Evolutionary conservation across 495 filamentous ascomycete genomes (phyloP), one percentile per base, ranked within the genome.

Genomic region (Darksidea phi): DNA sequence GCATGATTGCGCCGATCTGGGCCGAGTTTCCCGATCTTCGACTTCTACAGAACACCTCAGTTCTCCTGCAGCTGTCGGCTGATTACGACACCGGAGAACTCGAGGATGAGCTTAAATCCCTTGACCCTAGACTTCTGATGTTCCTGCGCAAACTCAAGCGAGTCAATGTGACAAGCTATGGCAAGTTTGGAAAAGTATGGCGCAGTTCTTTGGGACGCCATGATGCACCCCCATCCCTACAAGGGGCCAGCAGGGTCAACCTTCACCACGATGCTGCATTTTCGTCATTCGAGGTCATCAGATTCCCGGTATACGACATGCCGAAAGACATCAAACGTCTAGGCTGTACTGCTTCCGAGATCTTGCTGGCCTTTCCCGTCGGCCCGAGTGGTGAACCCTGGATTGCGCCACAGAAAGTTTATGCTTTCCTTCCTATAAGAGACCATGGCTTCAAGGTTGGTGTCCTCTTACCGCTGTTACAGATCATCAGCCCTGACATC

Each of bases 1-100:
- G 41, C 5, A 43, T 43, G 41, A 43, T 43, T 43, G 41, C 41
- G 15, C 41, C 41, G 13, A 43, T 43, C 41, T 43, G 41, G 41
- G 18, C 41, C 13, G 41, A 43, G 15, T 43, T 43, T 13, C 41
- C 41, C 6, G 41, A 43, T 6, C 6, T 3, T 20, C 41, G 15
- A 15, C 41, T 20, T 43, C 18, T 13, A n/a, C 13, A 43, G 4
- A 43, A 43, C 15, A 43, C 41, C 5, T 43, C 41, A n/a, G 18
- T 43, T 20, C 41, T 43, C 13, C 41, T 43, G 15, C 41, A 43
- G 41, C 18, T 43, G 4, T 43, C 41, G 13, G 41, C 6, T 3
- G 41, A 20, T 15, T 43, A 43, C 15, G 18, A 43, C 41, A 43
- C 41, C 15, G 41, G 5, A n/a, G 41, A 43, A 15, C 18, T 43